Conservation (phyloP, 2,329 filamentous ascomycete species). For the Neurospora crassa region DNA sequence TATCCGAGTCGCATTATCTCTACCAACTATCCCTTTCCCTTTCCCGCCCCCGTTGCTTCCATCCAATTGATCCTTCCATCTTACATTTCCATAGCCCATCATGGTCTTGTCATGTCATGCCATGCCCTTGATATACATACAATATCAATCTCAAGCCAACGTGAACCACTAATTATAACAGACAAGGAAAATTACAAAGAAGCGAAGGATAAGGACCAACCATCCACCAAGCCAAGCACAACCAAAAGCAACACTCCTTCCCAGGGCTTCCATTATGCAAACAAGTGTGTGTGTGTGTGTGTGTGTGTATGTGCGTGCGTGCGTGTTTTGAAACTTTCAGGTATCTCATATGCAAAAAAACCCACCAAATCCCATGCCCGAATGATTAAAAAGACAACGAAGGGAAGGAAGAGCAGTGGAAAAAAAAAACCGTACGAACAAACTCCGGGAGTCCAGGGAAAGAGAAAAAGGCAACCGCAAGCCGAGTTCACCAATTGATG, state of each 20-base stretch:
- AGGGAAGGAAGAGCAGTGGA: background rate
- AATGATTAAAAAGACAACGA: background rate
- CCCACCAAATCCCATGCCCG: background rate
- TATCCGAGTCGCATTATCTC: background rate
- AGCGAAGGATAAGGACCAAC: background rate
- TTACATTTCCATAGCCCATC: background rate
- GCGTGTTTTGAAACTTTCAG: background rate
- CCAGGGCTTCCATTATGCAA: background rate
- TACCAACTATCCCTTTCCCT: background rate
- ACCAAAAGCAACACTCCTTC: background rate
- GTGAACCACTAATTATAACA: background rate
- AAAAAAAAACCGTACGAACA: background rate
- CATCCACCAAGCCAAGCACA: background rate
- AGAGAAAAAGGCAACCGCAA: background rate
- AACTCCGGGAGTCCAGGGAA: background rate
- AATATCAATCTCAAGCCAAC: background rate
- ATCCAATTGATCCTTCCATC: background rate
- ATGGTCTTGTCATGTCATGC: background rate
- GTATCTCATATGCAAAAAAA: background rate
- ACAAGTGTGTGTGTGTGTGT: background rate
- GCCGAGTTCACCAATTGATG: background rate
- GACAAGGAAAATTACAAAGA: background rate
- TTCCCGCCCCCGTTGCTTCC: background rate
- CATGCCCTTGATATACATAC: background rate
- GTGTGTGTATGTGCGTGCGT: background rate